Evolutionary conservation across 2,329 filamentous ascomycete species (phyloP).

Genomic region (Scleromitrula shiraiana): DNA sequence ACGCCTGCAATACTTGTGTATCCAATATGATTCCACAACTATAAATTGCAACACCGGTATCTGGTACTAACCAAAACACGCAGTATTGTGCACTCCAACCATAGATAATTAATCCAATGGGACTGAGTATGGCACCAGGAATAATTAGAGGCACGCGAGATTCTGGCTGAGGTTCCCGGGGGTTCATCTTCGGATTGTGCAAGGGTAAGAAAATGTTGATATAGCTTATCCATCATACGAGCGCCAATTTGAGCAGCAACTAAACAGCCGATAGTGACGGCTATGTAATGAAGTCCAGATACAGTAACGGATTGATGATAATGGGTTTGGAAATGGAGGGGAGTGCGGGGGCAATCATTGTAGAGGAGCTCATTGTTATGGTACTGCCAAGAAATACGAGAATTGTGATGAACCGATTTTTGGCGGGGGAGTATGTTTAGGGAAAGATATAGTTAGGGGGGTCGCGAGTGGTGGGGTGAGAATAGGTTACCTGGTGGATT

Average conservation of each 20-base stretch:
- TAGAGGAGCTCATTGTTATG: neutral
- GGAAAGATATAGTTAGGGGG: too few relatives aligned
- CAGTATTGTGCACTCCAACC: constrained; percentile 47
- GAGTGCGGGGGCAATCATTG: neutral
- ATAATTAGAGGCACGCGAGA: constrained; percentile 54
- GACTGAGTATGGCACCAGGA: constrained; percentile 45
- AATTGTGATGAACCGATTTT: neutral
- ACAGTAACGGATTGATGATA: constrained; percentile 49
- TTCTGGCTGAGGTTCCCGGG: too few relatives aligned
- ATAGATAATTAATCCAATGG: constrained; percentile 49
- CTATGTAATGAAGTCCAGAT: constrained; percentile 45
- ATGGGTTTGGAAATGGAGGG: neutral
- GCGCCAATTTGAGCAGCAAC: constrained; percentile 26
- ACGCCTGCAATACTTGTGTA: constrained; percentile 35
- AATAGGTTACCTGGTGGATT: too few relatives aligned
- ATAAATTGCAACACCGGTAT: neutral
- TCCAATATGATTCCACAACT: constrained; percentile 33
- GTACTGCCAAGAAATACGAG: neutral
- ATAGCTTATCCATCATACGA: constrained; percentile 19
- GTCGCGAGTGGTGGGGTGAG: too few relatives aligned
- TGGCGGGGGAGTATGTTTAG: too few relatives aligned
- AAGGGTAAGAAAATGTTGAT: neutral
- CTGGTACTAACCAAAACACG: constrained; percentile 43
- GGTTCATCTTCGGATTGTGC: too few relatives aligned
- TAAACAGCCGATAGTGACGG: constrained; percentile 35